Conservation (phyloP, 2,329 filamentous ascomycete species). For the Curvularia verruculosa region DNA sequence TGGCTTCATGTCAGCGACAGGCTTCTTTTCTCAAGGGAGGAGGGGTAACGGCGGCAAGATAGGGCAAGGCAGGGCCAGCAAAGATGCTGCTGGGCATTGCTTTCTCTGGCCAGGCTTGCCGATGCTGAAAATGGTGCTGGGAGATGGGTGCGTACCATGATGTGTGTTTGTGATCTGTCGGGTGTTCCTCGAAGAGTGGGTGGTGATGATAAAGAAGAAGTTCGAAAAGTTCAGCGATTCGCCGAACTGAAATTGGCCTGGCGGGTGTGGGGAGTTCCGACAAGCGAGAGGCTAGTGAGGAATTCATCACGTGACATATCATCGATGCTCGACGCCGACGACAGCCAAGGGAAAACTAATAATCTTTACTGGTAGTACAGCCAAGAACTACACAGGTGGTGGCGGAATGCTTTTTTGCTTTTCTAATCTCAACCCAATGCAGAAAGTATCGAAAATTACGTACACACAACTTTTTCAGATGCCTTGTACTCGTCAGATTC, state of each 20-base stretch:
- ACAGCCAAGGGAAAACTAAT: neutral
- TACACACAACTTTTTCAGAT: too few relatives aligned
- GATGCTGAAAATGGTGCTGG: neutral
- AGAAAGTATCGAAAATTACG: neutral
- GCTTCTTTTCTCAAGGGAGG: slow-evolving; percentile 1
- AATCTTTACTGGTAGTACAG: neutral
- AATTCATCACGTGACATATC: neutral
- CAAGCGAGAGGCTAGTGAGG: slow-evolving; percentile 11
- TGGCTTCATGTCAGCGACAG: slow-evolving; percentile 25
- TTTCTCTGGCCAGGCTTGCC: neutral
- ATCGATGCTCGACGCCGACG: neutral
- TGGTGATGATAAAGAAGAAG: slow-evolving; percentile 28
- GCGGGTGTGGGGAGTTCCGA: slow-evolving; percentile 13
- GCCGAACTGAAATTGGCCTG: slow-evolving; percentile 22
- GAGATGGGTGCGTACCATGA: slow-evolving; percentile 45
- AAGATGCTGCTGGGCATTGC: slow-evolving; percentile 1
- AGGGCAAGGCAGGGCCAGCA: slow-evolving; percentile 4
- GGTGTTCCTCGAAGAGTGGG: slow-evolving; percentile 53
- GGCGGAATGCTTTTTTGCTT: too few relatives aligned
- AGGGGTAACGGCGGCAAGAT: too few relatives aligned
- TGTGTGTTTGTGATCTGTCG: slow-evolving; percentile 49
- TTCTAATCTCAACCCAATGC: neutral
- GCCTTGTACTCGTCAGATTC: neutral
- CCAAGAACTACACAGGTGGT: too few relatives aligned
- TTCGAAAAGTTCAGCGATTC: slow-evolving; percentile 24